Percentiles rank a stretch among this genome's conserved stretches.
Evolutionary conservation across 1,284 basidiomycete species (phyloP).

Genomic region (Tilletiaria anomala): DNA sequence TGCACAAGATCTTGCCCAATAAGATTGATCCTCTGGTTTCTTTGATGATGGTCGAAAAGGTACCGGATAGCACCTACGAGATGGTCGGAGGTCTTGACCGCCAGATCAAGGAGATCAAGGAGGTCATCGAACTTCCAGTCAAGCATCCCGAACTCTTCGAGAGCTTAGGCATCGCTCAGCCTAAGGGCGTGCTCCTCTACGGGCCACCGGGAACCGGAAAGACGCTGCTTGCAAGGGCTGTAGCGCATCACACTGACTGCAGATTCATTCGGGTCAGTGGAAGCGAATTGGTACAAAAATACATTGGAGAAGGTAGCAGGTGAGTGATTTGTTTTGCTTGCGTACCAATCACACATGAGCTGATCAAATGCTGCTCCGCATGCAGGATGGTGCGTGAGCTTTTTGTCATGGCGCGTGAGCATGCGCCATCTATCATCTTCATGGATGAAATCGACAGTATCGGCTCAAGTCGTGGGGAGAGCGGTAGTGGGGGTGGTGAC

Average conservation of each 20-base stretch:
- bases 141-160: conserved; percentile 98
- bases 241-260: conserved; percentile 82
- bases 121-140: conserved; percentile 94
- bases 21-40: conserved; percentile 39
- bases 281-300: conserved; percentile 92
- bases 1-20: conserved; percentile 39
- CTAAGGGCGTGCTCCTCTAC: conserved; percentile 49
- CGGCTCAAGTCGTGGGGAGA: conserved; percentile 78
- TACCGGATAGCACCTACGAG: conserved; percentile 96
- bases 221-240: conserved; percentile 36
- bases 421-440: conserved; percentile 98
- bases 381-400: conserved; percentile 64
- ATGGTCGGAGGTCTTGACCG: conserved; percentile 97
- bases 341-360: too few species aligned
- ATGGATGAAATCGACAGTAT: conserved; percentile 99
- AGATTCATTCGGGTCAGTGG: conserved; percentile 94
- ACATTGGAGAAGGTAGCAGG: conserved; percentile 98
- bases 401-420: conserved; percentile 96
- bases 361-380: too few species aligned
- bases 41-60: conserved; percentile 96
- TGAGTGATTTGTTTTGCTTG: too few species aligned
- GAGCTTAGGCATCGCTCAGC: conserved; percentile 87
- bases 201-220: conserved; percentile 39
- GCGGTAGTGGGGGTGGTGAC: conserved; percentile 66
- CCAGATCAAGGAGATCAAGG: conserved; percentile 98